Percentiles rank a stretch among this genome's conserved stretches.
These are phyloP conservation scores for Bassia scoparia DNA, from an alignment of 148 eudicot genomes.

Conservation along the genomic window DNA sequence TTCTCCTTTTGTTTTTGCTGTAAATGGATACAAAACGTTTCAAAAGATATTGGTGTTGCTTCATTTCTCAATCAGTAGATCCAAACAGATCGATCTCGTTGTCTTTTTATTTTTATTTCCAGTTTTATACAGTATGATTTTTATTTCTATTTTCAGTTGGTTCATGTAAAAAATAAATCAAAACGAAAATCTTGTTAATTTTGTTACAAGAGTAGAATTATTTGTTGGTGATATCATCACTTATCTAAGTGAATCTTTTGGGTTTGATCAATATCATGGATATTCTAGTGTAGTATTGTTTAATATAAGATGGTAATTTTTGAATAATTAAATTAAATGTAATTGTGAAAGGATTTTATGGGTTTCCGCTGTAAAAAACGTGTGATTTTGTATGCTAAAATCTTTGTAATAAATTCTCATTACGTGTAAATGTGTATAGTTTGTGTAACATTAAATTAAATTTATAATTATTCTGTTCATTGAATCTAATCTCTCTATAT, in stretches of 20 bases:
- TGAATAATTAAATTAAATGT: neutral
- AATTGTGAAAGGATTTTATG: conserved; percentile 6
- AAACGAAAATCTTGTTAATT: no score
- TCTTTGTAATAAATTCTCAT: conserved; percentile 7
- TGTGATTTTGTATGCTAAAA: conserved; percentile 17
- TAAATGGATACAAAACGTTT: neutral
- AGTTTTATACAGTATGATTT: neutral
- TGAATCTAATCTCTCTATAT: conserved; percentile 20
- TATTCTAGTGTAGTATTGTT: neutral
- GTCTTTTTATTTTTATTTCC: conserved; percentile 15
- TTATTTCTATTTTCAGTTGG: neutral
- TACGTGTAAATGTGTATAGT: conserved; percentile 28
- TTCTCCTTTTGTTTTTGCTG: conserved; percentile 2
- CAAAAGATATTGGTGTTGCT: conserved; percentile 8
- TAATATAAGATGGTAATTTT: neutral
- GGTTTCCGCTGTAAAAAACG: conserved; percentile 17
- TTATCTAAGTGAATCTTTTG: neutral
- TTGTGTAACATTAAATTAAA: conserved; percentile 32
- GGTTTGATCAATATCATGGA: neutral
- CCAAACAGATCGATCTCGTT: conserved; percentile 18
- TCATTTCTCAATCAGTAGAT: conserved; percentile 14
- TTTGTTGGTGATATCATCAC: no score
- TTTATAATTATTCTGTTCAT: conserved; percentile 17
- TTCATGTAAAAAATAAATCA: neutral
- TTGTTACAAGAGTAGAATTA: no score